Evolutionary conservation across 768 basidiomycete species (phyloP).

Genomic region (Trametes cinnabarina): DNA sequence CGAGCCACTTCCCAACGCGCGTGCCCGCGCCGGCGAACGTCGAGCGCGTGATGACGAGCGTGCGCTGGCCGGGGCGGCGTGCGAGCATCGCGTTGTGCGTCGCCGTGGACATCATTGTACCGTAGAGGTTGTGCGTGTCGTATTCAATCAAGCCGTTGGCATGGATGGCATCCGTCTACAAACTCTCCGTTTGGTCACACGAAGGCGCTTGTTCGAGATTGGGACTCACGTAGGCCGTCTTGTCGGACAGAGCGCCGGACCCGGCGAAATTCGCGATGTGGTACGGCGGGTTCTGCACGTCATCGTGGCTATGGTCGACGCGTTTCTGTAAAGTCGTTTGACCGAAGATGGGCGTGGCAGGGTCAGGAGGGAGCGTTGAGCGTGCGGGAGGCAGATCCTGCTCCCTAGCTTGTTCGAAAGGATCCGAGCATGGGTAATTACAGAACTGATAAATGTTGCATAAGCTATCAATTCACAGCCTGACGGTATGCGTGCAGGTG

Average conservation of each 20-base stretch:
- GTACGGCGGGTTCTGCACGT: slow-evolving; percentile 54
- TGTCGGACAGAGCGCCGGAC: slow-evolving; percentile 46
- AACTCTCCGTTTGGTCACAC: too few relatives aligned
- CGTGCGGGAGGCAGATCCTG: slow-evolving; percentile 56
- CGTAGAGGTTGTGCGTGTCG: slow-evolving; percentile 66
- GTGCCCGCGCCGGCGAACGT: slow-evolving; percentile 69
- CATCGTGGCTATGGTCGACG: slow-evolving; percentile 31
- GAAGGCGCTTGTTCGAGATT: too few relatives aligned
- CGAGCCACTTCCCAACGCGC: slow-evolving; percentile 73
- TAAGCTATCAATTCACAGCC: not conserved
- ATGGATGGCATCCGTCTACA: slow-evolving; percentile 41
- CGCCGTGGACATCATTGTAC: slow-evolving; percentile 67
- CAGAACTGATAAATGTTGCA: slow-evolving; percentile 48
- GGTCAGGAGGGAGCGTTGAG: slow-evolving; percentile 47
- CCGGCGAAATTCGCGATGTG: slow-evolving; percentile 55
- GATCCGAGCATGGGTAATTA: slow-evolving; percentile 57
- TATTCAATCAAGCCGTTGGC: slow-evolving; percentile 60
- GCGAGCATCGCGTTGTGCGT: slow-evolving; percentile 61
- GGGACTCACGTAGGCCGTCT: slow-evolving; percentile 50
- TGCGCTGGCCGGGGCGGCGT: slow-evolving; percentile 57
- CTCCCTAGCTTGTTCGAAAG: slow-evolving; percentile 53
- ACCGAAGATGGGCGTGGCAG: slow-evolving; percentile 51
- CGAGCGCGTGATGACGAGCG: slow-evolving; percentile 70
- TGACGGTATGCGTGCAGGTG: not conserved
- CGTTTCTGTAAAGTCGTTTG: slow-evolving; percentile 29